Evolutionary conservation across 768 basidiomycete genomes (phyloP).

Genomic region (Termitomyces eurrhizus): DNA sequence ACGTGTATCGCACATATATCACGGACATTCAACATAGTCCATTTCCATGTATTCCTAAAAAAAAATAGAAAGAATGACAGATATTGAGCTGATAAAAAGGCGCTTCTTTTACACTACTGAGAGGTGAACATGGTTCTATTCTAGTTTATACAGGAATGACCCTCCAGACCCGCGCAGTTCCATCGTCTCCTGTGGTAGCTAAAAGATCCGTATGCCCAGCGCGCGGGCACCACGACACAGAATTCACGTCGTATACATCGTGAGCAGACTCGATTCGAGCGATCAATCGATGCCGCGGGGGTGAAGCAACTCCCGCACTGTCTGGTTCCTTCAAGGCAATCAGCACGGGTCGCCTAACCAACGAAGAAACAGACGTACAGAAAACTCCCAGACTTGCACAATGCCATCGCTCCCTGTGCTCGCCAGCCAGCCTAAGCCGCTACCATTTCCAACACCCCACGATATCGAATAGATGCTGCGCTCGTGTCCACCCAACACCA

Average conservation of each 20-base stretch:
- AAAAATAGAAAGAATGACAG: neutral
- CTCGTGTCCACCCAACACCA: slow-evolving; percentile 61
- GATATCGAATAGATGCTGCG: slow-evolving; percentile 78
- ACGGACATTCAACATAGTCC: slow-evolving; percentile 57
- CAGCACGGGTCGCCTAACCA: neutral
- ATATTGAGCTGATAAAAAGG: neutral
- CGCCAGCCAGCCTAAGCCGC: slow-evolving; percentile 76
- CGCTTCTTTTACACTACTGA: neutral
- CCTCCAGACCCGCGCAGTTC: slow-evolving; percentile 73
- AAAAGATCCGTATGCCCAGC: slow-evolving; percentile 61
- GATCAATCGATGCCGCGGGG: slow-evolving; percentile 45
- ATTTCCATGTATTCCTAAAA: slow-evolving; percentile 15
- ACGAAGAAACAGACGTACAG: slow-evolving; percentile 32
- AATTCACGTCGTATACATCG: slow-evolving; percentile 81
- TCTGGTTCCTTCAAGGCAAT: slow-evolving; percentile 22
- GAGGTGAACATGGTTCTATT: neutral
- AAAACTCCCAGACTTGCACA: slow-evolving; percentile 78
- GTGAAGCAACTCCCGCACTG: slow-evolving; percentile 11
- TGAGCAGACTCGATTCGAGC: slow-evolving; percentile 65
- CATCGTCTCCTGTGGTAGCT: slow-evolving; percentile 87
- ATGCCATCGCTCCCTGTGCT: slow-evolving; percentile 84
- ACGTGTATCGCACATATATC: slow-evolving; percentile 25
- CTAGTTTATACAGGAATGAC: neutral
- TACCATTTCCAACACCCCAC: slow-evolving; percentile 52
- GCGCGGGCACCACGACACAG: slow-evolving; percentile 78